Evolutionary conservation across 768 basidiomycete genomes (phyloP), one percentile per base, ranked within the genome.

Genomic region (Lactifluus subvellereus): DNA sequence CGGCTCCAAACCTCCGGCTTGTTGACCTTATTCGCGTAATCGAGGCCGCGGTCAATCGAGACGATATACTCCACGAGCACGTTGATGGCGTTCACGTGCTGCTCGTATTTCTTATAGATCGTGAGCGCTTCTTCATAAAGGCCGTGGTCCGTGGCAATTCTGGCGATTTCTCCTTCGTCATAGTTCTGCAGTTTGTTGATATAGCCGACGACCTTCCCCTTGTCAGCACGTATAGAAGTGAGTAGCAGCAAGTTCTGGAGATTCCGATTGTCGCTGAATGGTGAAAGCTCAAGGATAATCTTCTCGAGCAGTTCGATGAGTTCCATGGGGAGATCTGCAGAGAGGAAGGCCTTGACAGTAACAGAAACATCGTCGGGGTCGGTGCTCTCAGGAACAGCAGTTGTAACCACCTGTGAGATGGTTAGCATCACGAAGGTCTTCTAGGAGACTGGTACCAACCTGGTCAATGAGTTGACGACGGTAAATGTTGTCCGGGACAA

Each of bases 31-130:
- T 84, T 90, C 61, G 97, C 97, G 67, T 91, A 99, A 57, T 97
- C 93, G 68, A 93, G 80, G 60, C 94, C 97, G 71, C 97, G 93
- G 71, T 99, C 97, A 66, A 99, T 88, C 32, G 92, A 94, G 52
- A 98, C 96, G 66, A 99, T 92, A 72, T 98, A 96, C 74, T 99
- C 97, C 47, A 99, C 97, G 32, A 99, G 83, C 42, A 98, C 94
- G 69, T 91, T 97, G 77, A 98, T 98, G 14, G 97, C 97, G 77
- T 92, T 86, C 2, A 86, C 93, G 75, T 97, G 92, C 71, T 97
- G 88, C 59, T 95, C 88, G 73, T 98, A 87, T 78, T 99, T 99
- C 82, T 91, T 94, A 83, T 94, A 98, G 71, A 99, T 94, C 16
- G 91, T 91, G 73, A 98, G 82, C 5, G 97, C 94, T 74, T 99